Percentiles rank a stretch among this genome's conserved stretches.
phyloP scores from a whole-genome alignment of 768 basidiomycete species.

The Holtermanniella nyarrowii region DNA sequence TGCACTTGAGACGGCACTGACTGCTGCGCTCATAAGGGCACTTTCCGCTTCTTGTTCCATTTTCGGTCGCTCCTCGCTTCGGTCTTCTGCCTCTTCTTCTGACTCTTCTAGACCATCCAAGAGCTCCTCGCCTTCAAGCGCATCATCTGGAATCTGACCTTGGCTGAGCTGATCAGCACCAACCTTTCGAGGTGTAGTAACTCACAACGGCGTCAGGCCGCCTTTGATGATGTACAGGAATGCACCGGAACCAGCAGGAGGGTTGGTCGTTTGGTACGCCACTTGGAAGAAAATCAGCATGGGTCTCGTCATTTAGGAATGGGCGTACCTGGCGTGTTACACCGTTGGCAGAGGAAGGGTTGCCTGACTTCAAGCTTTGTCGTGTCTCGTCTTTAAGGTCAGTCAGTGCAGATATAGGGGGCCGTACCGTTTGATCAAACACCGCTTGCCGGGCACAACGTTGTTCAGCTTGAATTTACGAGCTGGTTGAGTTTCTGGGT shows the following conservation, averaged over 20 bases:
- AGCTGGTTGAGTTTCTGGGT: conserved; percentile 49
- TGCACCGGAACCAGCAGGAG: conserved; percentile 63
- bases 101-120: conserved; percentile 3
- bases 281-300: conserved; percentile 43
- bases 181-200: not conserved
- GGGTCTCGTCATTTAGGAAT: not conserved
- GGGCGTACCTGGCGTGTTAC: conserved; percentile 33
- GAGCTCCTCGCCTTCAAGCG: conserved; percentile 51
- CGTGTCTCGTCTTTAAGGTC: conserved; percentile 15
- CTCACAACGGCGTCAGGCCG: conserved; percentile 59
- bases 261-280: conserved; percentile 68
- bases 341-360: conserved; percentile 31
- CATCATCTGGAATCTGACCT: conserved; percentile 73
- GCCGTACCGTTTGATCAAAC: conserved; percentile 67
- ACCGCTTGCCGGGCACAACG: conserved; percentile 55
- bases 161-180: too few species aligned
- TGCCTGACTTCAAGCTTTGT: conserved; percentile 33
- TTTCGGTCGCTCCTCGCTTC: not conserved
- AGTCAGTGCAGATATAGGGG: not conserved
- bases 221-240: conserved; percentile 73
- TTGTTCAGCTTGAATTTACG: conserved; percentile 70
- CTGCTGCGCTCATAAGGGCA: too few species aligned
- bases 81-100: not conserved
- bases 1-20: too few species aligned
- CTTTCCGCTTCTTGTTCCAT: too few species aligned